These are phyloP conservation scores for Cordyceps farinosa DNA, from an alignment of 2,329 filamentous ascomycete species.

Conservation along the genomic window DNA sequence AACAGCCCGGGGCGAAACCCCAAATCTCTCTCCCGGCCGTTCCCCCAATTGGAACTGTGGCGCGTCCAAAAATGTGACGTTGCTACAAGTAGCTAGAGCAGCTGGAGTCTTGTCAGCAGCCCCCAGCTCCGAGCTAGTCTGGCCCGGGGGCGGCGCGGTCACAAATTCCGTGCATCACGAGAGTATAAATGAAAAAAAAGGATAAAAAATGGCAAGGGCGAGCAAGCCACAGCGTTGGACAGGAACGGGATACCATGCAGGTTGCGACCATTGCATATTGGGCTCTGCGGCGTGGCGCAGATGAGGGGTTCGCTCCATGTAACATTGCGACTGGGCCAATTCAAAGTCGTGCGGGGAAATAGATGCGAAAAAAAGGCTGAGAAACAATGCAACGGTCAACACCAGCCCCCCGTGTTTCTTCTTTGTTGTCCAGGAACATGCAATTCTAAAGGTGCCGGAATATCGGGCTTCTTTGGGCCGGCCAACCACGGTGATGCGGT, in stretches of 20 bases:
- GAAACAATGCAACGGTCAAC: no score
- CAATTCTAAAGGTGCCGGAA: no score
- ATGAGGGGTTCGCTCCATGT: background rate
- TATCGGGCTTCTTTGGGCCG: no score
- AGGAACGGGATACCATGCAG: background rate
- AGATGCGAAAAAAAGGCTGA: no score
- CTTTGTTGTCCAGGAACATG: no score
- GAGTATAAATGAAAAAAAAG: background rate
- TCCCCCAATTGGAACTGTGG: background rate
- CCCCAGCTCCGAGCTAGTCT: background rate
- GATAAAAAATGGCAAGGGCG: background rate
- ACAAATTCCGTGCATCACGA: background rate
- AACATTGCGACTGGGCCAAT: background rate
- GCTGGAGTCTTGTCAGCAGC: slow-evolving; percentile 1
- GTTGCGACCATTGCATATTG: background rate
- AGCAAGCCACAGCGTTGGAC: slow-evolving; percentile 2
- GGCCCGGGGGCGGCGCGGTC: background rate
- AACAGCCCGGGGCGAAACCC: background rate
- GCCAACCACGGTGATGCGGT: no score
- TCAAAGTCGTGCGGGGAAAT: background rate
- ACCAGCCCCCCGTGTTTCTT: no score
- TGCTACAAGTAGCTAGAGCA: slow-evolving; percentile 2
- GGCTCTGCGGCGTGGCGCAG: no score
- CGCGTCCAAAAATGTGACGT: slow-evolving; percentile 3
- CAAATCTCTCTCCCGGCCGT: background rate